Conservation (phyloP, 2,329 filamentous ascomycete species). For the Ciborinia camelliae region DNA sequence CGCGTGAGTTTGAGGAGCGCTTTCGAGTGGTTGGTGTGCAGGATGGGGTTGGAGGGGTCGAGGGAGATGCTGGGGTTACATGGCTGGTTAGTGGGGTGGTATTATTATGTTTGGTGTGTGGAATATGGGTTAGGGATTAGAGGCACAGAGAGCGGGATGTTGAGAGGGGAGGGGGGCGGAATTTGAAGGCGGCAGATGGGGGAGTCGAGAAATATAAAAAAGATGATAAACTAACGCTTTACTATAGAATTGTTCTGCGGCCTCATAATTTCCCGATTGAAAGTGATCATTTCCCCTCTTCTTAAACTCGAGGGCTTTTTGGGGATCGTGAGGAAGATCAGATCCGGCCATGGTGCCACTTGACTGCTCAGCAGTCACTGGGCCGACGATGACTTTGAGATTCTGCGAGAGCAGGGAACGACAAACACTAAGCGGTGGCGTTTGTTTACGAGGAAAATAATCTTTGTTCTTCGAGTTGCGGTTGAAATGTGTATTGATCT, state of each 20-base stretch:
- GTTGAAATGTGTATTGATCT: neutral
- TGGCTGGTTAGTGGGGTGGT: neutral
- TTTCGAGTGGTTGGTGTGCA: conserved; percentile 90
- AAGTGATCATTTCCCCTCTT: conserved; percentile 50
- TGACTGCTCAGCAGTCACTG: neutral
- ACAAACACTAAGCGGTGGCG: no score
- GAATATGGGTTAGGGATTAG: neutral
- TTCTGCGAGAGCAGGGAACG: neutral
- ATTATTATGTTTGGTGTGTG: conserved; percentile 9
- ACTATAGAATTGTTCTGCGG: conserved; percentile 68
- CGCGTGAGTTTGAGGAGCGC: conserved; percentile 69
- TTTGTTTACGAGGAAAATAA: neutral
- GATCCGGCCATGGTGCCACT: conserved; percentile 29
- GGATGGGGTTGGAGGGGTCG: conserved; percentile 70
- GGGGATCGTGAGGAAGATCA: conserved; percentile 22
- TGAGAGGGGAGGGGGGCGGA: neutral
- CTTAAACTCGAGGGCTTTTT: conserved; percentile 33
- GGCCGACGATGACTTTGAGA: neutral
- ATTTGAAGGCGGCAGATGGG: no score
- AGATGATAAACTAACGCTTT: conserved; percentile 54
- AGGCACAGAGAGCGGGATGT: conserved; percentile 1
- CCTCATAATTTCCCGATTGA: conserved; percentile 59
- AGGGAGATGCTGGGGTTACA: conserved; percentile 63
- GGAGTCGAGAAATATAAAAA: conserved; percentile 12
- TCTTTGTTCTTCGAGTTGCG: neutral